Base-by-base conservation (phyloP, 1,284 basidiomycete genomes). In the Naganishia sp. region DNA sequence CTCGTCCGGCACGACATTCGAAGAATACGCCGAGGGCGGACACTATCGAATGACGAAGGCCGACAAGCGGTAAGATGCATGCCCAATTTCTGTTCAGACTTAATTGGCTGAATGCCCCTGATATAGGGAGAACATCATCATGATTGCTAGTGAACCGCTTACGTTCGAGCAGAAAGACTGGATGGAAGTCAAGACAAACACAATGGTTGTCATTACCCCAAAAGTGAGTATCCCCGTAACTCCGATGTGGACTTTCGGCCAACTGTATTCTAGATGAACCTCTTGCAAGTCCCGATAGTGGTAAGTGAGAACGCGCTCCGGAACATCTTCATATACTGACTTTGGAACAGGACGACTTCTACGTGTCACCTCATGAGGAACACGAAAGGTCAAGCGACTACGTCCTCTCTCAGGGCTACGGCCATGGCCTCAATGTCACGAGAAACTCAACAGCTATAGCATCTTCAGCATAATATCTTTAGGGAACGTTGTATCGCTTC, bases 111-210 rank as follows among this genome's bases (percentile, higher is more conserved):
- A 42, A 31, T 5, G 23, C 28, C 6, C 28, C 25, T 32, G 18
- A 31, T 3, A 28, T 32, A 68, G 68, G 39, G 79, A 80, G 69
- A 76, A 92, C 72, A 93, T 96, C 73, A 92, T 95, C 73, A 89
- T 96, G 87, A 88, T 95, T 77, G 90, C 91, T 3, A 91, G 89
- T 72, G 94, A 96, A 74, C 94, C 94, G 2, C 79, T 96, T 54
- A 96, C 94, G 0, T 96, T 95, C 72, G 94, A 98, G 72, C 51
- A 82, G 72, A 77, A 80, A 25, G 81, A 80, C 66, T 81, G 78
- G 78, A 94, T 95, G 90, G 93, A 96, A 79, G 93, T 97, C 73
- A 89, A 88, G 76, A 94, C 93, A 11, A 96, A 97, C 77, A 90
- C 90, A 70, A 89, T 96, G 87, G 87, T 92, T 28, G 84, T 95